Evolutionary conservation across 1,284 basidiomycete species (phyloP).

Genomic region (Porodaedalea pini): DNA sequence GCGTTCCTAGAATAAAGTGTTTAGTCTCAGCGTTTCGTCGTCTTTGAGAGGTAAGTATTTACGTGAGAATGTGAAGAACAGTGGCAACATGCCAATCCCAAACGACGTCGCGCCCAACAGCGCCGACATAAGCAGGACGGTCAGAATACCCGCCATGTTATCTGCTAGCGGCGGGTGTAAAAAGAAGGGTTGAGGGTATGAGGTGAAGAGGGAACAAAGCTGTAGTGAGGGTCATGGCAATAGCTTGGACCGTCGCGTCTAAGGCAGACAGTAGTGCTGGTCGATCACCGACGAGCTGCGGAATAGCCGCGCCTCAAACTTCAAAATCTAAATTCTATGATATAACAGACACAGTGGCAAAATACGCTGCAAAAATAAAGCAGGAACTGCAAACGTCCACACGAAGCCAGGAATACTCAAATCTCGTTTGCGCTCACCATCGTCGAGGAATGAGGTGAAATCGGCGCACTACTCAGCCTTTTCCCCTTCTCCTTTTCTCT

Average conservation of each 20-base stretch:
- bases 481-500: neutral
- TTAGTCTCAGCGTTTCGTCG: neutral
- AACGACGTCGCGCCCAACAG: constrained; percentile 75
- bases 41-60: constrained; percentile 31
- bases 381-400: neutral
- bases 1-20: constrained; percentile 39
- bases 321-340: no score
- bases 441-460: neutral
- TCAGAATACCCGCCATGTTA: constrained; percentile 30
- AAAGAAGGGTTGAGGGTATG: neutral
- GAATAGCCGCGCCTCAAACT: no score
- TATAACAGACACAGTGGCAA: no score
- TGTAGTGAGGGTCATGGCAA: neutral
- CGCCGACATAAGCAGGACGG: constrained; percentile 57
- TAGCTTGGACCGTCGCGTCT: neutral
- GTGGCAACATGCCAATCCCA: constrained; percentile 67
- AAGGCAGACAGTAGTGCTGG: neutral
- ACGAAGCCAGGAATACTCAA: neutral
- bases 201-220: neutral
- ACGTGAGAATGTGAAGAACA: constrained; percentile 76
- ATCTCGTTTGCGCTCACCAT: neutral
- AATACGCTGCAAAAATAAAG: no score
- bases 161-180: neutral
- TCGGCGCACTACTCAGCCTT: neutral
- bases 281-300: neutral